phyloP scores from a whole-genome alignment of 495 filamentous ascomycete species.

The Cercophora newfieldiana region DNA sequence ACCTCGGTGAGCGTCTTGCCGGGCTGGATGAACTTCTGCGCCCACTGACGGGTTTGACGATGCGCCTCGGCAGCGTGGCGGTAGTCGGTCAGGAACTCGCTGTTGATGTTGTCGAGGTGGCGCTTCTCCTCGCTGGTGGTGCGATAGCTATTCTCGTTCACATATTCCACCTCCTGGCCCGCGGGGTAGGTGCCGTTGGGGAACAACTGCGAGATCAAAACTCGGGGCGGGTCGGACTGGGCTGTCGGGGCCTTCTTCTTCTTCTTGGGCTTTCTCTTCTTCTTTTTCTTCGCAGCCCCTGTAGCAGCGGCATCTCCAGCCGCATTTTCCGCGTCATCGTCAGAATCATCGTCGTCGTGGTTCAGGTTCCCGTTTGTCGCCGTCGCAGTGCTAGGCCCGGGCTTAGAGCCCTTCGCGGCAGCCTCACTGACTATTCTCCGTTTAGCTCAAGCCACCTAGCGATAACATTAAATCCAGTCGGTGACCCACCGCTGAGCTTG shows the following conservation, averaged over 20 bases:
- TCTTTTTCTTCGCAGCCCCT: conserved; percentile 58
- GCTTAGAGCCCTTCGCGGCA: conserved; percentile 54
- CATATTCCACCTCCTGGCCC: conserved; percentile 77
- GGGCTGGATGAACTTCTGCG: conserved; percentile 76
- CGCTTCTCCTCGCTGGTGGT: conserved; percentile 87
- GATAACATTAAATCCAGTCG: not conserved
- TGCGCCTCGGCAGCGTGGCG: conserved; percentile 86
- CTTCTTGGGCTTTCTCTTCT: conserved; percentile 87
- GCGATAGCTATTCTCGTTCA: conserved; percentile 75
- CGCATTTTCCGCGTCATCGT: conserved; percentile 57
- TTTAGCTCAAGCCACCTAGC: not conserved
- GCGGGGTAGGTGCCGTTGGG: conserved; percentile 71
- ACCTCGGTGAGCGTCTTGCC: conserved; percentile 79
- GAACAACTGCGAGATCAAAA: conserved; percentile 74
- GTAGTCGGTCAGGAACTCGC: conserved; percentile 82
- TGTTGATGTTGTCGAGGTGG: conserved; percentile 79
- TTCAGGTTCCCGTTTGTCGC: conserved; percentile 60
- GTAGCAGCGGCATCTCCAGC: conserved; percentile 34
- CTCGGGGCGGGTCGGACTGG: conserved; percentile 76
- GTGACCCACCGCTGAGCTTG: conserved; percentile 44
- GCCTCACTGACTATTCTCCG: conserved; percentile 36
- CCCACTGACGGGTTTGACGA: conserved; percentile 83
- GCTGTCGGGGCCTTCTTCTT: conserved; percentile 70
- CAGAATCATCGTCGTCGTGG: conserved; percentile 65
- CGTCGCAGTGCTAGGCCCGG: conserved; percentile 41